Evolutionary conservation across 768 basidiomycete genomes (phyloP).

Genomic region (Phallus indusiatus): DNA sequence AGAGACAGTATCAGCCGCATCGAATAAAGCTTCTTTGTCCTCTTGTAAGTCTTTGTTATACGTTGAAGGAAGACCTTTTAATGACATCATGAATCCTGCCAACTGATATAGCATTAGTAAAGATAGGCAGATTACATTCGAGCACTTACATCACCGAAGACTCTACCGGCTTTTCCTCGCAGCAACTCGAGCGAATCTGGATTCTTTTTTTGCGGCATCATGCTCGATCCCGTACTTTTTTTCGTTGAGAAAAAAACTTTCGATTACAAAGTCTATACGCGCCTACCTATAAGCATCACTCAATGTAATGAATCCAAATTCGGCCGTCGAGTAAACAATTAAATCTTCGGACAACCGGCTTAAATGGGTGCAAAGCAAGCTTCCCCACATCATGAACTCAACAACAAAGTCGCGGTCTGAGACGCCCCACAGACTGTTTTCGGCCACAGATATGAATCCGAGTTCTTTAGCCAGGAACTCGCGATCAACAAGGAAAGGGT

Average conservation of each 20-base stretch:
- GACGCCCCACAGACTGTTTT: conserved; percentile 96
- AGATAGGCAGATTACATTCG: not conserved
- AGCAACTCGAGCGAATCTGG: conserved; percentile 93
- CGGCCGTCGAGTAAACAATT: conserved; percentile 92
- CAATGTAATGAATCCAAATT: conserved; percentile 93
- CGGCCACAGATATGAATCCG: conserved; percentile 78
- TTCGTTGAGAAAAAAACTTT: conserved; percentile 21
- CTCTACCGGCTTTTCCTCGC: conserved; percentile 88
- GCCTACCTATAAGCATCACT: conserved; percentile 93
- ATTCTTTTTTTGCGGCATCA: conserved; percentile 99
- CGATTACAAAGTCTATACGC: conserved; percentile 1
- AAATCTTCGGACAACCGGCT: conserved; percentile 94
- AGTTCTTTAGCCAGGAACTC: conserved; percentile 88
- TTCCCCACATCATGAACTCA: conserved; percentile 96
- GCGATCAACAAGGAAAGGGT: conserved; percentile 89
- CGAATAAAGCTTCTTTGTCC: conserved; percentile 96
- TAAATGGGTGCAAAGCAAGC: conserved; percentile 85
- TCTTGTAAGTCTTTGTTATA: conserved; percentile 99
- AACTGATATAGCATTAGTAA: conserved; percentile 41
- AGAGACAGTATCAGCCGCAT: conserved; percentile 80
- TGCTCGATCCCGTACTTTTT: conserved; percentile 83
- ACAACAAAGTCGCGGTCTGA: conserved; percentile 95
- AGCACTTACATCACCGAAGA: conserved; percentile 76
- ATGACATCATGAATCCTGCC: conserved; percentile 94
- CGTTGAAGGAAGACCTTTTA: conserved; percentile 95